Evolutionary conservation across 2,329 filamentous ascomycete species (phyloP), one percentile per base, ranked within the genome.

Genomic region (Fusarium penzigii): DNA sequence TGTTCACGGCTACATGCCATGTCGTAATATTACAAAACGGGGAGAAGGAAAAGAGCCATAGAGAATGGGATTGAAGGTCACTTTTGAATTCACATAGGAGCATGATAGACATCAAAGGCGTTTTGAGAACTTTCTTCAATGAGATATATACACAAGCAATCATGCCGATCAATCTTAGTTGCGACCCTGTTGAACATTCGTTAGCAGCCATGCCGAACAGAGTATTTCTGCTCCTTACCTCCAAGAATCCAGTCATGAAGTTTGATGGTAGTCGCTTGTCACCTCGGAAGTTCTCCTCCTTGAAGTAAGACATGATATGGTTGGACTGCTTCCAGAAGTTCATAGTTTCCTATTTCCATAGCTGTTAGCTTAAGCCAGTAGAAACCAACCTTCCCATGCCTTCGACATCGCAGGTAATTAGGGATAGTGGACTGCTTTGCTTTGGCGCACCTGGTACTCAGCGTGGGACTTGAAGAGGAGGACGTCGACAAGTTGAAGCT

Each of bases 321-420:
- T 89, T 89, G 57, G 92, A 82, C 76, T 99, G 94, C 77, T 97
- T 96, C 94, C 94, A 99, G 82, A 89, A 99, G 79, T 99, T 99
- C 81, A 99, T 85, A 48, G 90, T 99, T 82, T 99, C 94, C 92
- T 97, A 65, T 48, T 45, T 38, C 43, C 53, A 50, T 38, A 43
- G 34, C 39, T 20, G 50, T 65, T 47, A 64, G 56, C 43, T 52
- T 45, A 39, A 4, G 7, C 20, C 20, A 25, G 7, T 7, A 25
- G 20, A 25, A 25, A 7, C 34, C 14, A 29, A 11, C 38, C 45
- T 29, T 17, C 43, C 17, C 14, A 46, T 25, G 20, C 20, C 4
- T 25, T 25, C 20, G 20, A 25, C 7, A 25, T 25, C 20, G 20
- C 20, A 25, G 20, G 20, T 25, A 4, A 25, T 5, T 4, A 25